Conservation (phyloP, 257 asterid genomes). For the Nicotiana otophora region DNA sequence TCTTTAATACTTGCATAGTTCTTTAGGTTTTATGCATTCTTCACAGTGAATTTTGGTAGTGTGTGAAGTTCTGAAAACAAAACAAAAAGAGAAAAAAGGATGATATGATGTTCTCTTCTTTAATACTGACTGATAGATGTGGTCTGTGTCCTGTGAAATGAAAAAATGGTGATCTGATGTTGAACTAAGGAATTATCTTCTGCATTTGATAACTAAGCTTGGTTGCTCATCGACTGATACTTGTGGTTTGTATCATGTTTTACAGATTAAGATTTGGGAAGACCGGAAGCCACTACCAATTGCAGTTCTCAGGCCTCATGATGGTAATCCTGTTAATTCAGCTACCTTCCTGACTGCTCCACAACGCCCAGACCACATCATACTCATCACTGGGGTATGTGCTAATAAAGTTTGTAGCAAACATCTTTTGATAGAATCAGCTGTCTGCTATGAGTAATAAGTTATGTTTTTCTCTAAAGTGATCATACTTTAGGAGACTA, state of each 20-base stretch:
- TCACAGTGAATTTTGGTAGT: not conserved
- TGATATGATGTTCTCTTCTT: too few relatives aligned
- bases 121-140: not conserved
- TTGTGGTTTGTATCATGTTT: not conserved
- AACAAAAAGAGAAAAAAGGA: not conserved
- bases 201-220: not conserved
- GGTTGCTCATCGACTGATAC: not conserved
- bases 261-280: constrained; percentile 97
- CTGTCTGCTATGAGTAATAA: not conserved
- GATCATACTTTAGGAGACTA: constrained; percentile 1
- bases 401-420: not conserved
- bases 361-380: constrained; percentile 81
- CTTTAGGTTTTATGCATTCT: not conserved
- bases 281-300: constrained; percentile 73
- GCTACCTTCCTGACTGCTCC: constrained; percentile 88
- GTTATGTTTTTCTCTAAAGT: not conserved
- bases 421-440: not conserved
- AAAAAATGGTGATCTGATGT: not conserved
- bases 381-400: constrained; percentile 93
- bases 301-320: constrained; percentile 92
- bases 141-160: not conserved
- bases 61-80: not conserved
- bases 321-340: constrained; percentile 88
- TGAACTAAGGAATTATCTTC: not conserved
- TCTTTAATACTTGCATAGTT: not conserved